phyloP scores from a whole-genome alignment of 495 filamentous ascomycete genomes.

The Copromyces sp. region DNA sequence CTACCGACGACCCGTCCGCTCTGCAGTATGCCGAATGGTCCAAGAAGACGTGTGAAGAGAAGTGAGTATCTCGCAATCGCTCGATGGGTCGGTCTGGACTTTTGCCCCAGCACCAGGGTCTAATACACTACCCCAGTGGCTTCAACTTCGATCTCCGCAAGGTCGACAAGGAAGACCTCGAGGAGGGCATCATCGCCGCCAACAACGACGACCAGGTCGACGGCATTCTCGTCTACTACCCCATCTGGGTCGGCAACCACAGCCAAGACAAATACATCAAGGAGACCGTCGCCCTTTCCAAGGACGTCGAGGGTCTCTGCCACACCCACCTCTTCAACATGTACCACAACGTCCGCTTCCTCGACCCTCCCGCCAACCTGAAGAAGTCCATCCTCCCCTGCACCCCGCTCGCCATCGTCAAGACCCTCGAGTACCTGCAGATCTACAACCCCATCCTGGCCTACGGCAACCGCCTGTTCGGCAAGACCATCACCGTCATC shows the following conservation, averaged over 20 bases:
- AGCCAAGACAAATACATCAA: slow-evolving; percentile 88
- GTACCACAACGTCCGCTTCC: slow-evolving; percentile 95
- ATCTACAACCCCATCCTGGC: slow-evolving; percentile 96
- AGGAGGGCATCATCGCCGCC: slow-evolving; percentile 72
- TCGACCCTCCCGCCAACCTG: slow-evolving; percentile 62
- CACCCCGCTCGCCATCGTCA: slow-evolving; percentile 89
- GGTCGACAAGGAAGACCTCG: slow-evolving; percentile 75
- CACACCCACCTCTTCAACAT: slow-evolving; percentile 97
- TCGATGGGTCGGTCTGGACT: background rate
- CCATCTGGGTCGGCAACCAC: slow-evolving; percentile 69
- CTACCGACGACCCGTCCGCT: slow-evolving; percentile 83
- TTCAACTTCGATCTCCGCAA: slow-evolving; percentile 77
- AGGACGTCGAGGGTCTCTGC: slow-evolving; percentile 93
- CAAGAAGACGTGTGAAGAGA: slow-evolving; percentile 87
- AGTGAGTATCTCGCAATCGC: slow-evolving; percentile 46
- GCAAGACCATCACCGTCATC: slow-evolving; percentile 85
- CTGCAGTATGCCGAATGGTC: slow-evolving; percentile 94
- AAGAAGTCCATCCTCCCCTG: slow-evolving; percentile 92
- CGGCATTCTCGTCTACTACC: slow-evolving; percentile 97
- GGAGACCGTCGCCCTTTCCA: slow-evolving; percentile 78
- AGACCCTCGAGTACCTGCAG: slow-evolving; percentile 88
- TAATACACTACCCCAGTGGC: slow-evolving; percentile 45
- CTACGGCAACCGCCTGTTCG: slow-evolving; percentile 86
- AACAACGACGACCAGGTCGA: slow-evolving; percentile 70
- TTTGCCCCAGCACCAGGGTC: slow-evolving; percentile 2